Percentiles rank a stretch among this genome's conserved stretches.
Evolutionary conservation across 75 land plant genomes (phyloP).

Genomic region (Cryptomeria japonica): DNA sequence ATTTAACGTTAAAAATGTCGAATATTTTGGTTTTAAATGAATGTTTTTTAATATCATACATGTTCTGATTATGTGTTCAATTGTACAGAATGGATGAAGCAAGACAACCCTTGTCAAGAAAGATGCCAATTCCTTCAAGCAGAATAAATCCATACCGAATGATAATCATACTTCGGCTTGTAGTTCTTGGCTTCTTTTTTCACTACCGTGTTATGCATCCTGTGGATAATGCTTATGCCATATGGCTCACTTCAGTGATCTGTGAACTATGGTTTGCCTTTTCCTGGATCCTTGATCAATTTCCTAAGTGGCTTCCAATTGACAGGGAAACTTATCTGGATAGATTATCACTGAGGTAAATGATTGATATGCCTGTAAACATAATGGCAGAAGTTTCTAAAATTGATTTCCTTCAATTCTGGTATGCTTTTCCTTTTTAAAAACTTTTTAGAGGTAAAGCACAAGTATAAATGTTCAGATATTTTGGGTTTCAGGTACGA

Average conservation of each 20-base stretch:
- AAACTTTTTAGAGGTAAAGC: not conserved
- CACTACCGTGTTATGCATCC: conserved; percentile 71
- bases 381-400: not conserved
- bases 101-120: conserved; percentile 70
- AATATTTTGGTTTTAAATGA: not conserved
- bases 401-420: not conserved
- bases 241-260: conserved; percentile 69
- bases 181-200: conserved; percentile 64
- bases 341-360: conserved; percentile 51
- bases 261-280: conserved; percentile 75
- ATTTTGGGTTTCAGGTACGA: conserved; percentile 30
- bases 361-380: not conserved
- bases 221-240: conserved; percentile 47
- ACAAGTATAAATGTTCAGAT: not conserved
- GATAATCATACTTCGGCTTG: conserved; percentile 66
- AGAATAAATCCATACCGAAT: conserved; percentile 69
- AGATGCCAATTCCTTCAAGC: conserved; percentile 55
- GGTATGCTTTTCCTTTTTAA: not conserved
- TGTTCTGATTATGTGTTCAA: not conserved
- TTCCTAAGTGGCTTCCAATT: conserved; percentile 76
- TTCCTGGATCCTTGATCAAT: conserved; percentile 79
- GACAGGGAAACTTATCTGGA: conserved; percentile 74
- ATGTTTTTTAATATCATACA: not conserved
- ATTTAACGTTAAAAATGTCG: not conserved
- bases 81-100: conserved; percentile 72